Evolutionary conservation across 306 rosid species (phyloP).

Genomic region (Gynostemma pentaphyllum): DNA sequence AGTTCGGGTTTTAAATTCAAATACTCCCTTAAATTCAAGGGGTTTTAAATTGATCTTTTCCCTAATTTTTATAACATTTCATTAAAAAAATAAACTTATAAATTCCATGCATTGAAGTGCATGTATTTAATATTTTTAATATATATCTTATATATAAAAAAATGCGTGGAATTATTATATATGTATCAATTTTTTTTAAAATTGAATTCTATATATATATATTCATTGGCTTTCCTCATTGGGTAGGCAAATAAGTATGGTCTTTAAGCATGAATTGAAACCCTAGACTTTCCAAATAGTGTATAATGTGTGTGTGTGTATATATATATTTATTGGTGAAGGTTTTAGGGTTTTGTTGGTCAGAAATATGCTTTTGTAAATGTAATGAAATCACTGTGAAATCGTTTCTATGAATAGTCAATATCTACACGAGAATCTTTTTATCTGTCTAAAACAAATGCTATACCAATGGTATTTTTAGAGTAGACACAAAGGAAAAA

Average conservation of each 20-base stretch:
- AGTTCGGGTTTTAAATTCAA: too few relatives aligned
- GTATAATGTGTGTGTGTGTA: neutral
- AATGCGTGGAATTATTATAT: too few relatives aligned
- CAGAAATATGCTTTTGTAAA: neutral
- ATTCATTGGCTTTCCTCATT: neutral
- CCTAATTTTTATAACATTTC: too few relatives aligned
- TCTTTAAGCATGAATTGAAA: neutral
- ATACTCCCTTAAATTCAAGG: too few relatives aligned
- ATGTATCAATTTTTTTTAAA: too few relatives aligned
- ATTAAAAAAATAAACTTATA: too few relatives aligned
- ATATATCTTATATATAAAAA: too few relatives aligned
- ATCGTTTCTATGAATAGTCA: slow-evolving; percentile 9
- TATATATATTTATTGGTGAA: slow-evolving; percentile 4
- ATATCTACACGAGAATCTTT: slow-evolving; percentile 10
- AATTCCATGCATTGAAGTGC: too few relatives aligned
- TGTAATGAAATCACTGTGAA: slow-evolving; percentile 7
- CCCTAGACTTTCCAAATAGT: neutral
- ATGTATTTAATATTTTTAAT: too few relatives aligned
- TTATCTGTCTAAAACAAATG: slow-evolving; percentile 10
- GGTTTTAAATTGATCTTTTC: too few relatives aligned
- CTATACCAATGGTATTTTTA: slow-evolving; percentile 9
- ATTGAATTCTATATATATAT: too few relatives aligned
- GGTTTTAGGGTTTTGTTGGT: slow-evolving; percentile 5
- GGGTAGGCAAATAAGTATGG: neutral
- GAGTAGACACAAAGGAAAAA: slow-evolving; percentile 3